A percentile compares a stretch with the other conserved stretches of the same genome.
Conservation (phyloP, 495 filamentous ascomycete genomes). For the Podospora appendiculata region DNA sequence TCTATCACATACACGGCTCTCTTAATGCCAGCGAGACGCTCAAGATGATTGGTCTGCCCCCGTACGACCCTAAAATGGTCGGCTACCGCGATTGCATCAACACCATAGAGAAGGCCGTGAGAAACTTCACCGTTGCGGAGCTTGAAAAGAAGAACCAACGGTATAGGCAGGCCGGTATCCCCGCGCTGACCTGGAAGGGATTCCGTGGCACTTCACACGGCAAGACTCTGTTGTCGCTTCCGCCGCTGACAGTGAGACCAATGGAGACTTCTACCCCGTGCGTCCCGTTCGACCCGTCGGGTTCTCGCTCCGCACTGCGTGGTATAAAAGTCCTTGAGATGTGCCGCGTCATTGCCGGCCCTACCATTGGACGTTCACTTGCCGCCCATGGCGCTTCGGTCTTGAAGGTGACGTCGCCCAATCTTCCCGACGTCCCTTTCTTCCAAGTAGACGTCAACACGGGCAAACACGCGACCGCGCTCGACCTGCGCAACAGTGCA, state of each 20-base stretch:
- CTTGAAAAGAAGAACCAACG: conserved; percentile 58
- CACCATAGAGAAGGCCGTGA: conserved; percentile 58
- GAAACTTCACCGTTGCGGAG: conserved; percentile 52
- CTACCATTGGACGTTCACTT: conserved; percentile 57
- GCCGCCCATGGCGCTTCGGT: conserved; percentile 63
- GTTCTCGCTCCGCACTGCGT: conserved; percentile 37
- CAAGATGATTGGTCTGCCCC: conserved; percentile 63
- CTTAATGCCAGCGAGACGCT: conserved; percentile 61
- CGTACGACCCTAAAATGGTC: conserved; percentile 53
- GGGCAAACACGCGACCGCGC: conserved; percentile 47
- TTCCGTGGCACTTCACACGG: conserved; percentile 57
- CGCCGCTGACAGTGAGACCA: conserved; percentile 16
- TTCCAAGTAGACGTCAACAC: conserved; percentile 76
- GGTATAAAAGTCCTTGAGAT: conserved; percentile 58
- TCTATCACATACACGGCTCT: conserved; percentile 74
- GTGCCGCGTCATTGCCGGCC: conserved; percentile 57
- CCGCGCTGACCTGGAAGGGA: conserved; percentile 56
- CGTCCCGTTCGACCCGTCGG: conserved; percentile 41
- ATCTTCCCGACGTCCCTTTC: conserved; percentile 66
- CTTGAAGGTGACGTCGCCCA: conserved; percentile 61
- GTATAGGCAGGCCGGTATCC: conserved; percentile 57
- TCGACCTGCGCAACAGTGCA: conserved; percentile 49
- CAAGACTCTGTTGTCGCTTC: conserved; percentile 18
- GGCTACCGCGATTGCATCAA: conserved; percentile 60
- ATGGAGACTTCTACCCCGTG: conserved; percentile 26